Evolutionary conservation across 495 filamentous ascomycete genomes (phyloP).

Genomic region (Lentithecium fluviatile): DNA sequence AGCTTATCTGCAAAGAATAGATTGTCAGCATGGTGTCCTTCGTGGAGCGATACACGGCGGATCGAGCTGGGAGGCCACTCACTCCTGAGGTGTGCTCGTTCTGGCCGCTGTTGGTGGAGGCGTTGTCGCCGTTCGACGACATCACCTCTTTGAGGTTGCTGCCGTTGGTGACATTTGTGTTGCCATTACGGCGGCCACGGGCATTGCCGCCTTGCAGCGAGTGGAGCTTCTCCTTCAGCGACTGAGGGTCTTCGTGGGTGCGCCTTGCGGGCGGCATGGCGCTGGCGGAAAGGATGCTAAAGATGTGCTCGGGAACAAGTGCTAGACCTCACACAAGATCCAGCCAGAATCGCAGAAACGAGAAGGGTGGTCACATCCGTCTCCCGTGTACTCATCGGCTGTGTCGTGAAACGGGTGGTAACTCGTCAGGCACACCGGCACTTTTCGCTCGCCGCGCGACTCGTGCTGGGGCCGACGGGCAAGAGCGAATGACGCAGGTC

Average conservation of each 20-base stretch:
- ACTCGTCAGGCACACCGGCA: too few relatives aligned
- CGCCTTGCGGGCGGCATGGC: slow-evolving; percentile 36
- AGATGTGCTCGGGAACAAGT: neutral
- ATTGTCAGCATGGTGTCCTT: slow-evolving; percentile 3
- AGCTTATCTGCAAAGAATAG: slow-evolving; percentile 62
- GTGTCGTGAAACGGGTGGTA: slow-evolving; percentile 1
- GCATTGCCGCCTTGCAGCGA: slow-evolving; percentile 12
- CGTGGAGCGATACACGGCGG: neutral
- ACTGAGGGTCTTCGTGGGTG: slow-evolving; percentile 28
- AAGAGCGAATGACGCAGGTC: neutral
- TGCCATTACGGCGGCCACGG: slow-evolving; percentile 34
- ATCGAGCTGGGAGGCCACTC: slow-evolving; percentile 9
- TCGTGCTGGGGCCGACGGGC: neutral
- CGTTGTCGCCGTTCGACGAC: slow-evolving; percentile 34
- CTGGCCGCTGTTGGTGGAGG: slow-evolving; percentile 33
- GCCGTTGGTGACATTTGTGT: slow-evolving; percentile 26
- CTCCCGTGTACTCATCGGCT: slow-evolving; percentile 3
- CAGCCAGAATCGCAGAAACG: slow-evolving; percentile 6
- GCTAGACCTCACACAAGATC: slow-evolving; percentile 24
- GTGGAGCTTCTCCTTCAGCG: slow-evolving; percentile 36
- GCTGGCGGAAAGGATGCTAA: neutral
- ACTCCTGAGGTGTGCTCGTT: slow-evolving; percentile 38
- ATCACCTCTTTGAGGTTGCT: slow-evolving; percentile 43
- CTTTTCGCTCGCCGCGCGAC: neutral
- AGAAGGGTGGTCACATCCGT: slow-evolving; percentile 15